Base-by-base conservation (phyloP, 2,329 filamentous ascomycete genomes). In the Furcasterigmium furcatum region DNA sequence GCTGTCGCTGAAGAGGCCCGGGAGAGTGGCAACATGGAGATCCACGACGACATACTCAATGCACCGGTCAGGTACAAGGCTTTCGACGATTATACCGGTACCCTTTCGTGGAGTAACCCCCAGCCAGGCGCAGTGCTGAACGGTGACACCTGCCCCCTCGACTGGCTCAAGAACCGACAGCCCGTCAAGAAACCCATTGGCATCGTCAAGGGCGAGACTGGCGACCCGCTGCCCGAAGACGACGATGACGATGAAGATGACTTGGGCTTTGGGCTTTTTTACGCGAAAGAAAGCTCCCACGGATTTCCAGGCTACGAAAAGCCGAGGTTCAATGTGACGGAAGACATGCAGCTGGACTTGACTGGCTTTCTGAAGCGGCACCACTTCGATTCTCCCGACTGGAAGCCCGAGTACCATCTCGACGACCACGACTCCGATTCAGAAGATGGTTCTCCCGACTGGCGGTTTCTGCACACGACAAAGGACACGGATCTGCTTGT, bases 1-100 rank as follows among this genome's bases (percentile, higher is more conserved):
- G 56, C 58, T 27, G 61, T 72, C 24, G 67, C 67, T 1, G 69
- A 70, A 43, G 68, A 72, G 47, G 67, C 67, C 8, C 55, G 62
- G 5, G 63, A 69, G 14, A 58, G 38, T 13, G 46, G 52, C 6
- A 52, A 51, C 3, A 22, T 41, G 8, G 45, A 38, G 9, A 69
- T 70, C 9, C 65, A 57, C 44, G 40, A 64, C 13, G 1, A 39
- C 1, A 63, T 71, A 19, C 63, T 69, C 52, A 40, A 45, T 1
- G 12, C 45, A 1, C 47, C 52, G 1, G 20, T 51, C 7, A 51
- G 55, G 14, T 70, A 61, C 44, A 42, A 34, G 1, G 50, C 67
- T 22, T 66, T 71, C 62, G 52, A 71, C 46, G 68, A 71, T 48
- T 69, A 66, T 45, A 52, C 44, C 3, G 41, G 54, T 2, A 52